Evolutionary conservation across 306 rosid genomes (phyloP), one percentile per base, ranked within the genome.

Genomic region (Pueraria montana): DNA sequence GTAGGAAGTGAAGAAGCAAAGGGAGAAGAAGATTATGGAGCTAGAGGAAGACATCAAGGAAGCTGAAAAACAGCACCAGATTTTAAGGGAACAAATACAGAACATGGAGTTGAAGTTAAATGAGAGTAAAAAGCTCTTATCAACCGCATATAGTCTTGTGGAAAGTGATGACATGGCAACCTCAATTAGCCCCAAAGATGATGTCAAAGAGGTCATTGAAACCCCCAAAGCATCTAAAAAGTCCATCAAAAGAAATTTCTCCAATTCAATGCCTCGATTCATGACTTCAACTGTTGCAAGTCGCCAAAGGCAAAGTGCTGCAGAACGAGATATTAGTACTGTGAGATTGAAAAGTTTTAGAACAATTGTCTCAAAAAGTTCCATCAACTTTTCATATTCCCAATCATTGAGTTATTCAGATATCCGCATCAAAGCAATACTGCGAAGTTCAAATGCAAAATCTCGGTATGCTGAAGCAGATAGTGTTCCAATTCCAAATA

Each of bases 231-330:
- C 81, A 78, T 72, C 87, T 2, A 87, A 86, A 76, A 88, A 89
- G 79, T 30, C 76, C 78, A 80, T 46, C 9, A 85, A 74, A 81
- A 80, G 63, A 77, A 87, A 36, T 49, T 67, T 61, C 49, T 80
- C 89, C 4, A 88, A 72, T 78, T 95, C 94, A 13, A 70, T 81
- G 89, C 99, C 98, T 69, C 94, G 96, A 81, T 95, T 95, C 92
- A 95, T 95, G 99, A 95, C 88, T 72, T 90, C 99, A 20, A 95
- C 99, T 3, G 93, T 76, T 64, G 98, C 99, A 69, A 95, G 99
- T 88, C 96, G 99, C 55, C 96, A 89, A 56, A 93, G 98, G 81
- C 84, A 91, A 76, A 87, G 87, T 72, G 87, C 88, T 40, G 84
- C 88, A 11, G 98, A 95, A 79, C 85, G 76, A 69, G 90, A 87